A percentile compares a stretch with the other conserved stretches of the same genome.
Conservation (phyloP, 169 alveolate species). For the Eimeria necatrix region DNA sequence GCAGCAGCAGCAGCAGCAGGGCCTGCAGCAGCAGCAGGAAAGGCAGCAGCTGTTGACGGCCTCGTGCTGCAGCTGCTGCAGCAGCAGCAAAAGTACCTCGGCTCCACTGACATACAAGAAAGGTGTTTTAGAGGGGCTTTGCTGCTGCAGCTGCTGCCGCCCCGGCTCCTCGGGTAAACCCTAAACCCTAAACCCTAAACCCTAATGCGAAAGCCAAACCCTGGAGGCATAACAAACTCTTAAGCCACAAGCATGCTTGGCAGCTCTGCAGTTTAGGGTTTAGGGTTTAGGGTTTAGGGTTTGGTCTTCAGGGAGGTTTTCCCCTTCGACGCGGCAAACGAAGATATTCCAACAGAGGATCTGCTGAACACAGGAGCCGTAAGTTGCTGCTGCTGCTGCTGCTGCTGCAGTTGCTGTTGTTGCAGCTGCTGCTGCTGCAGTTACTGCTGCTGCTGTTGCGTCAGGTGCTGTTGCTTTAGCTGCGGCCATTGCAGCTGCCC, state of each 20-base stretch:
- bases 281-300: constrained; percentile 30
- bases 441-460: constrained; percentile 7
- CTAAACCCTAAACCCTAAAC: constrained; percentile 41
- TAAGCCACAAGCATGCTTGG: not conserved
- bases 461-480: not conserved
- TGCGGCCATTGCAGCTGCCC: not conserved
- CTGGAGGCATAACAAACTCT: not conserved
- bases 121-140: constrained; percentile 64
- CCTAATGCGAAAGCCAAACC: not conserved
- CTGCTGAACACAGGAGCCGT: constrained; percentile 19
- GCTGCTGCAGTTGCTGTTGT: not conserved
- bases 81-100: constrained; percentile 64
- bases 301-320: constrained; percentile 50
- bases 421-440: constrained; percentile 12
- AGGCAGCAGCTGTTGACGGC: not conserved
- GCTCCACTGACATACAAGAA: constrained; percentile 35
- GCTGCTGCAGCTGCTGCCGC: constrained; percentile 58
- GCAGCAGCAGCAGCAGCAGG: constrained; percentile 49
- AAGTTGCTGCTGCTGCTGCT: constrained; percentile 53
- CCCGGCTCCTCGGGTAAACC: constrained; percentile 50
- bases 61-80: constrained; percentile 6
- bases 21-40: constrained; percentile 9
- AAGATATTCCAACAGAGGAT: constrained; percentile 45
- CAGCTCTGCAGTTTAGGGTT: not conserved
- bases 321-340: constrained; percentile 71